These are phyloP conservation scores for Thelonectria rubi DNA, from an alignment of 2,329 filamentous ascomycete species.

Conservation along the genomic window DNA sequence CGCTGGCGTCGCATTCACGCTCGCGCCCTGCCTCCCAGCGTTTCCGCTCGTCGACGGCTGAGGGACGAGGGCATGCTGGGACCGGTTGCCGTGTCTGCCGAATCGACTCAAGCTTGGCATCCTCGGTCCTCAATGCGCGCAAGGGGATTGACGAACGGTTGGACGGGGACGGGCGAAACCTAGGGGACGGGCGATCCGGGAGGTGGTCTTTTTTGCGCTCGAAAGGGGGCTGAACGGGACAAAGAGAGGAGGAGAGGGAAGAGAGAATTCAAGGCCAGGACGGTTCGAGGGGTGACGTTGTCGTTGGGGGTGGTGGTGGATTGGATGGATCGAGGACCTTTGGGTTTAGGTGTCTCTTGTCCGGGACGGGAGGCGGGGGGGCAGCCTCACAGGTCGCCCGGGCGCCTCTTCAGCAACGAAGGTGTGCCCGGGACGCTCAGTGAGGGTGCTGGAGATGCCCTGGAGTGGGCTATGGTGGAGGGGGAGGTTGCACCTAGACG, in stretches of 20 bases:
- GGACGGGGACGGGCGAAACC: constrained; percentile 17
- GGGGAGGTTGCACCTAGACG: constrained; percentile 16
- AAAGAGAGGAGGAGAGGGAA: constrained; percentile 18
- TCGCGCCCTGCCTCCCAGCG: constrained; percentile 38
- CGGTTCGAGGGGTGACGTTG: constrained; percentile 15
- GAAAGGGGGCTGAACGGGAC: constrained; percentile 15
- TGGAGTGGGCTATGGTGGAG: constrained; percentile 12
- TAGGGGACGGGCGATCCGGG: constrained; percentile 1
- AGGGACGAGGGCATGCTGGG: constrained; percentile 62
- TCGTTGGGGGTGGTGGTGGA: constrained; percentile 16
- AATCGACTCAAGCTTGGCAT: constrained; percentile 66
- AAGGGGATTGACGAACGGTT: constrained; percentile 17
- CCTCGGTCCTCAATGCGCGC: constrained; percentile 27
- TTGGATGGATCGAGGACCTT: constrained; percentile 19
- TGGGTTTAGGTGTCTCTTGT: constrained; percentile 15
- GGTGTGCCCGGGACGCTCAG: no score
- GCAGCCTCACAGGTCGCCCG: not conserved
- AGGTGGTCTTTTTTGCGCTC: not conserved
- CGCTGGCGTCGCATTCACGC: constrained; percentile 23
- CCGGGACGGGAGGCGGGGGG: not conserved
- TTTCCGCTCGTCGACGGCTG: constrained; percentile 47
- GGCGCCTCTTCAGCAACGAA: no score
- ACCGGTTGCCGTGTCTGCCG: constrained; percentile 65
- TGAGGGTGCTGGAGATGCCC: constrained; percentile 17
- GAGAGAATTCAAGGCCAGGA: constrained; percentile 17